Evolutionary conservation across 2,329 filamentous ascomycete species (phyloP).

Genomic region (Hortaea sp.): DNA sequence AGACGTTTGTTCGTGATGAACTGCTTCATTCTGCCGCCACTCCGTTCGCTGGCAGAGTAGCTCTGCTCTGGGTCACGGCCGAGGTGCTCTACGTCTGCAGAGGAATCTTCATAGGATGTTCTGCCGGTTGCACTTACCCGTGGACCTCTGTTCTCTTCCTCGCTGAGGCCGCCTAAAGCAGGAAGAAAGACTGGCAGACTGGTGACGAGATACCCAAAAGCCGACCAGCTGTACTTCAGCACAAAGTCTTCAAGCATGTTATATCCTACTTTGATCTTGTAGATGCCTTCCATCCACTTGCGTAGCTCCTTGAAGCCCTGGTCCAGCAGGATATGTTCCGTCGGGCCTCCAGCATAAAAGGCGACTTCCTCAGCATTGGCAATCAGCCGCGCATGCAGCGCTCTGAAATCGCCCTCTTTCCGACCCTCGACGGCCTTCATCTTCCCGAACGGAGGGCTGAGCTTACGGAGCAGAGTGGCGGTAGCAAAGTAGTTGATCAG

Average conservation of each 20-base stretch:
- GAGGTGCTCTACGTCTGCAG: constrained; percentile 6
- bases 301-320: constrained; percentile 87
- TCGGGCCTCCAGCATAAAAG: constrained; percentile 91
- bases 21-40: constrained; percentile 78
- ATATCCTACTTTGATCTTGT: constrained; percentile 93
- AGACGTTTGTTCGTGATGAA: constrained; percentile 99
- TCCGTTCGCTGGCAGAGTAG: constrained; percentile 13
- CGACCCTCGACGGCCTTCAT: constrained; percentile 92
- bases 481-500: constrained; percentile 91
- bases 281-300: constrained; percentile 96
- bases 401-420: constrained; percentile 90
- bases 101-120: not conserved
- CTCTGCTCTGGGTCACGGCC: not conserved
- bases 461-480: constrained; percentile 72
- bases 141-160: not conserved
- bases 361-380: constrained; percentile 96
- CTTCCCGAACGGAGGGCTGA: constrained; percentile 94
- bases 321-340: constrained; percentile 87
- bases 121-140: constrained; percentile 40
- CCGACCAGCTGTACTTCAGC: constrained; percentile 96
- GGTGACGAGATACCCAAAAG: constrained; percentile 88
- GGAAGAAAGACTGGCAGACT: constrained; percentile 90
- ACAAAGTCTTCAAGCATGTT: constrained; percentile 99
- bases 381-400: constrained; percentile 80
- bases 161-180: constrained; percentile 75